These are phyloP conservation scores for Neurospora sp. DNA, from an alignment of 495 filamentous ascomycete species.

Conservation along the genomic window DNA sequence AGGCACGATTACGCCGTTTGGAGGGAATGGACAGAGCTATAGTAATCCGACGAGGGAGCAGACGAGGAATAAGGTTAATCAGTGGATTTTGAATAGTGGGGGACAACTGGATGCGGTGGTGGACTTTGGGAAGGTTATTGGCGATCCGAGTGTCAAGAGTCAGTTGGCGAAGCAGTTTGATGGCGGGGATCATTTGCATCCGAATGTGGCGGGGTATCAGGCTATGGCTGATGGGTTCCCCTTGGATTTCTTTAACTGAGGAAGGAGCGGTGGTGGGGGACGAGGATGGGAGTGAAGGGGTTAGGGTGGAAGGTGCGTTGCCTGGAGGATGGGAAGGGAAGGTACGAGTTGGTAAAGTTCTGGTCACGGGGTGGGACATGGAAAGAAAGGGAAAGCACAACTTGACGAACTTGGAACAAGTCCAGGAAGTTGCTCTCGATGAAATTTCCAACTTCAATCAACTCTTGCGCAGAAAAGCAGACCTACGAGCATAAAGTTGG, in stretches of 20 bases:
- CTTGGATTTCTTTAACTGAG: constrained; percentile 40
- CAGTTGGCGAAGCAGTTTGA: constrained; percentile 44
- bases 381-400: background rate
- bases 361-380: background rate
- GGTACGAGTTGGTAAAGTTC: background rate
- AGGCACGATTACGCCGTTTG: constrained; percentile 62
- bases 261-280: background rate
- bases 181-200: constrained; percentile 63
- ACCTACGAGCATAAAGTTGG: background rate
- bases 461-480: background rate
- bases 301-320: background rate
- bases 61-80: constrained; percentile 50
- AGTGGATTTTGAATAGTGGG: constrained; percentile 49
- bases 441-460: background rate
- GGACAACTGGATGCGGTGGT: constrained; percentile 47
- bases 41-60: constrained; percentile 44
- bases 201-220: constrained; percentile 54
- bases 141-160: constrained; percentile 36
- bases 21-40: constrained; percentile 39
- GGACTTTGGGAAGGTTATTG: constrained; percentile 52
- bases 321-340: background rate
- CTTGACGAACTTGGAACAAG: background rate
- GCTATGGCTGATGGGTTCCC: constrained; percentile 52
- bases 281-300: background rate
- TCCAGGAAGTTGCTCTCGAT: background rate